Base-by-base conservation (phyloP, 192 early-diverging fungal species). In the Coemansia sp. region DNA sequence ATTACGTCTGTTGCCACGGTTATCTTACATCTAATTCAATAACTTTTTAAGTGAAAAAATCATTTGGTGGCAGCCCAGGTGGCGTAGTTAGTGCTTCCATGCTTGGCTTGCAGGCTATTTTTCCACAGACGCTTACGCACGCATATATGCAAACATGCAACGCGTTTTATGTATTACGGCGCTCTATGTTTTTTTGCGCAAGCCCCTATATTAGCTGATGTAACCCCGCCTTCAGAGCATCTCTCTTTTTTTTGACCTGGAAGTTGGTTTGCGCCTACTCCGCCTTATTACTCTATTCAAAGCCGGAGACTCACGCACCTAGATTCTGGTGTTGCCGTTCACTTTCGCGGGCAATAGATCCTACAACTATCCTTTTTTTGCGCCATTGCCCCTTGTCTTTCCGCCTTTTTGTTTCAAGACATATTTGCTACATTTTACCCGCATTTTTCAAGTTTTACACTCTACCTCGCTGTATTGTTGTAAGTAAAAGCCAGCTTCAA, bases 201-300 rank as follows among this genome's bases (percentile, higher is more conserved):
- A 32, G 52, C 27, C 44, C 5, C 29, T 55, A 55, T 55, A 55
- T 55, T 55, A 55, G 52, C 52, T 29, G 52, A 15, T 15, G 52
- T 7, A 55, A 30, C 52, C 52, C 52, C 52, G 52, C 52, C 52
- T 30, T 30, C 52, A 55, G 15, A 30, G 12, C 22, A 22, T 22
- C 22, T 22, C 24, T 55, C 34, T 53, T 30, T 7, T 49, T 49
- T 29, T 55, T 55, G 29, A 55, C 52, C 52, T 55, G 29, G 52
- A 30, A 55, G 27, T 30, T 55, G 52, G 52, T 55, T 55, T 55
- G 52, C 52, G 52, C 30, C 34, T 55, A 55, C 52, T 55, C 52
- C 52, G 29, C 52, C 29, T 30, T 32, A 32, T 55, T 29, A 16
- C 5, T 32, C 7, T 55, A 55, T 32, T 15, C 24, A 55, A 55